Evolutionary conservation across 2,329 filamentous ascomycete genomes (phyloP).

Genomic region (Calonectria naviculata): DNA sequence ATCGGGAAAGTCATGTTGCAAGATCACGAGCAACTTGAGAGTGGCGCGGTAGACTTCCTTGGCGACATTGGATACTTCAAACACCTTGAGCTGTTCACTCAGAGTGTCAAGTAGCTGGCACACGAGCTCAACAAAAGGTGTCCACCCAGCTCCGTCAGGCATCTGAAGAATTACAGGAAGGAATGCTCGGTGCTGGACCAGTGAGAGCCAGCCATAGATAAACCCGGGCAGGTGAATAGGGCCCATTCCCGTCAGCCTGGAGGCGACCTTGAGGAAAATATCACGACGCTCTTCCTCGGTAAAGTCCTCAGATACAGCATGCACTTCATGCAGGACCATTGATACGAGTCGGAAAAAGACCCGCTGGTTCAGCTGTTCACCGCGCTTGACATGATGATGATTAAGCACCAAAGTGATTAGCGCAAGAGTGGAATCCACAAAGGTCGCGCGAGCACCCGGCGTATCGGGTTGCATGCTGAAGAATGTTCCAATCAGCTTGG

Average conservation of each 20-base stretch:
- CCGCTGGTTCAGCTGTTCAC: slow-evolving; percentile 85
- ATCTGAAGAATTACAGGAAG: slow-evolving; percentile 80
- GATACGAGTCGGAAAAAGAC: slow-evolving; percentile 94
- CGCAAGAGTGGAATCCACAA: slow-evolving; percentile 82
- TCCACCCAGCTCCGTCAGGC: slow-evolving; percentile 79
- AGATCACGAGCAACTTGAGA: slow-evolving; percentile 82
- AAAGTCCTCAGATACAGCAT: slow-evolving; percentile 67
- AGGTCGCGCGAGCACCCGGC: slow-evolving; percentile 72
- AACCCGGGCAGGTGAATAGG: slow-evolving; percentile 85
- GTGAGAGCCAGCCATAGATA: slow-evolving; percentile 83
- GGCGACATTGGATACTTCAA: slow-evolving; percentile 74
- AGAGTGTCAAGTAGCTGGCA: slow-evolving; percentile 79
- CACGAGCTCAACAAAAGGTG: slow-evolving; percentile 77
- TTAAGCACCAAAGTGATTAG: slow-evolving; percentile 85
- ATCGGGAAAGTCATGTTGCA: slow-evolving; percentile 95
- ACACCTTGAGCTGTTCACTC: slow-evolving; percentile 81
- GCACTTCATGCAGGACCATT: slow-evolving; percentile 81
- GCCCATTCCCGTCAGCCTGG: slow-evolving; percentile 77
- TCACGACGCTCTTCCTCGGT: slow-evolving; percentile 72
- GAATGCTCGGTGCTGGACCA: slow-evolving; percentile 88
- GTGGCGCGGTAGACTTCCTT: slow-evolving; percentile 89
- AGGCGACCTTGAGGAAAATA: slow-evolving; percentile 78
- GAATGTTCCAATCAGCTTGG: slow-evolving; percentile 81
- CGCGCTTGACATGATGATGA: slow-evolving; percentile 84
- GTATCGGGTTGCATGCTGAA: slow-evolving; percentile 77